A percentile compares a stretch with the other conserved stretches of the same genome.
Conservation (phyloP, 176 grass and related monocot genomes). For the maize (Zea mays) region DNA sequence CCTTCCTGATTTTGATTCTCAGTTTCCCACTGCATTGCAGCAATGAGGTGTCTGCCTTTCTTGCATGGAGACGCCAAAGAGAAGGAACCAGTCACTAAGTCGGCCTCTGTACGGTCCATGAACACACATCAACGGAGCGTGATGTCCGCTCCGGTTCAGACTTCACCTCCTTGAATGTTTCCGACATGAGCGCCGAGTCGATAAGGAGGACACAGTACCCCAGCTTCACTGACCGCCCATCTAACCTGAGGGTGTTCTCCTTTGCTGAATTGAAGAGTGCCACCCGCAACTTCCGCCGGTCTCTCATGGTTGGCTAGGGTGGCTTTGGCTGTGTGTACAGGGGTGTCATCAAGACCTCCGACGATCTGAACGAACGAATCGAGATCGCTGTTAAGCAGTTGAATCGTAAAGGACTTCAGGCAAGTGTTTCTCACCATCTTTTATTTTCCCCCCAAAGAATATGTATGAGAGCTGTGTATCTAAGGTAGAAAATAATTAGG, state of each 20-base stretch:
- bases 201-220: slow-evolving; percentile 66
- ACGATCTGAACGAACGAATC: slow-evolving; percentile 43
- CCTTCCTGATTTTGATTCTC: neutral
- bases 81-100: slow-evolving; percentile 34
- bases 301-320: slow-evolving; percentile 92
- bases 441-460: neutral
- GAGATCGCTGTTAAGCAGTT: slow-evolving; percentile 96
- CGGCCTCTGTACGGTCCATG: slow-evolving; percentile 62
- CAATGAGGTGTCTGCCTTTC: slow-evolving; percentile 78
- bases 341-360: slow-evolving; percentile 63
- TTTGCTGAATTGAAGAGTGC: slow-evolving; percentile 79
- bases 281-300: slow-evolving; percentile 83
- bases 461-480: neutral
- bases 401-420: slow-evolving; percentile 92
- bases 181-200: slow-evolving; percentile 54
- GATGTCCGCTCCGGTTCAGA: slow-evolving; percentile 72
- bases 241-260: slow-evolving; percentile 85
- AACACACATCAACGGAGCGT: slow-evolving; percentile 71
- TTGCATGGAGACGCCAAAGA: slow-evolving; percentile 46
- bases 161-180: slow-evolving; percentile 63
- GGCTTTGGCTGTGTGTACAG: slow-evolving; percentile 90
- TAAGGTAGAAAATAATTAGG: neutral
- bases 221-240: slow-evolving; percentile 75
- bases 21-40: slow-evolving; percentile 31
- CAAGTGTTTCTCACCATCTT: slow-evolving; percentile 41